These are phyloP conservation scores for Termitomyces sp. DNA, from an alignment of 768 basidiomycete genomes.

Conservation along the genomic window DNA sequence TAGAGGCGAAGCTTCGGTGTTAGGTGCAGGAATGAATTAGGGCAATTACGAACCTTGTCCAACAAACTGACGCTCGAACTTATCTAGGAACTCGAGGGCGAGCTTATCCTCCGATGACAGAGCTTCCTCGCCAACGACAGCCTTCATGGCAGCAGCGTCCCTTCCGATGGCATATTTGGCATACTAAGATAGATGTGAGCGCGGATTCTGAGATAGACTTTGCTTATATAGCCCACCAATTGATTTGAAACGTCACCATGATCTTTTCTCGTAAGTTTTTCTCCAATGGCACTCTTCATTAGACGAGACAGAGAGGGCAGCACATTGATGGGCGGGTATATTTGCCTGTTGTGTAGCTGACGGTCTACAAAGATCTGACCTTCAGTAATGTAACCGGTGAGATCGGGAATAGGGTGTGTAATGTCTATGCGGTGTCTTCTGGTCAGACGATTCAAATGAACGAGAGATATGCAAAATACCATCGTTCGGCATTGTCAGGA, in stretches of 20 bases:
- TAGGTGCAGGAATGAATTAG: slow-evolving; percentile 8
- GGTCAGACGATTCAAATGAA: slow-evolving; percentile 16
- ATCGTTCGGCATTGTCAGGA: slow-evolving; percentile 99
- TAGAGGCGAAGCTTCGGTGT: slow-evolving; percentile 13
- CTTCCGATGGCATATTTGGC: slow-evolving; percentile 98
- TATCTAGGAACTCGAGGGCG: slow-evolving; percentile 94
- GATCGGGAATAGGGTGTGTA: slow-evolving; percentile 99
- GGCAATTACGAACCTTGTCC: slow-evolving; percentile 71
- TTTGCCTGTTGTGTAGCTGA: slow-evolving; percentile 93
- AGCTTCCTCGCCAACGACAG: slow-evolving; percentile 98
- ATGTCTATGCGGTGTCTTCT: slow-evolving; percentile 64
- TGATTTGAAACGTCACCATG: slow-evolving; percentile 99
- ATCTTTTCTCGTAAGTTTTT: slow-evolving; percentile 95
- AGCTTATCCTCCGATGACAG: slow-evolving; percentile 93
- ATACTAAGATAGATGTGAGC: slow-evolving; percentile 51
- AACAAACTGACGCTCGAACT: slow-evolving; percentile 97
- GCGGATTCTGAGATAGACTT: neutral
- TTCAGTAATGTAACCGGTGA: slow-evolving; percentile 99
- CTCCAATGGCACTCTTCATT: slow-evolving; percentile 99
- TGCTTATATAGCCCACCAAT: slow-evolving; percentile 56
- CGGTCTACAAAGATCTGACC: slow-evolving; percentile 99
- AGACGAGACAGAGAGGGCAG: slow-evolving; percentile 96
- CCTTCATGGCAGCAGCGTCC: slow-evolving; percentile 98
- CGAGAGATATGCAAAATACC: slow-evolving; percentile 49
- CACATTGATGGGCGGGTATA: slow-evolving; percentile 99